Evolutionary conservation across 1,284 basidiomycete genomes (phyloP), one percentile per base, ranked within the genome.

Genomic region (Fomitopsis pinicola): DNA sequence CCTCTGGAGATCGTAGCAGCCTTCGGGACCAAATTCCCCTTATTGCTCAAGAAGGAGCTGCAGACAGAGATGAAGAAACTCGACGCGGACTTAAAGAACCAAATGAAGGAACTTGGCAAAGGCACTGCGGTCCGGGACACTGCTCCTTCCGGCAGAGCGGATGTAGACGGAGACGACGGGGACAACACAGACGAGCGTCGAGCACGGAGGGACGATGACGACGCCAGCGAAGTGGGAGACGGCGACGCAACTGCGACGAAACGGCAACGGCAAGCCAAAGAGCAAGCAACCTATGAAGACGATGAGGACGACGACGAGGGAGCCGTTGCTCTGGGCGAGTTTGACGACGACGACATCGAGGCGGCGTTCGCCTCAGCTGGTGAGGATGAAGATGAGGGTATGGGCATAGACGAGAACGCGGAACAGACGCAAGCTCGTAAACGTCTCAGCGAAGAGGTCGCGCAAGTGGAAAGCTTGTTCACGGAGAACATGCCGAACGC

Each of bases 11-110:
- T 99, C 62, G 82, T 97, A 56, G 77, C 82, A 19, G 82, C 85
- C 10, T 88, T 99, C 64, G 84, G 84, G 15, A 81, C 83, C 64
- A 88, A 84, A 57, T 98, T 99, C 76, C 91, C 95, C 5, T 78
- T 86, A n/a, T 83, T 83, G 42, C 78, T 99, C 67, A 94, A 91
- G 76, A 93, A 89, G 75, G 95, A 97, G 75, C 91, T 98, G 69
- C 78, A 87, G 62, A 76, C 80, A 50, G 97, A 98, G 79, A 85
- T 98, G 80, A 94, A 93, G 76, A 91, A 88, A 72, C 82, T 95
- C 38, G 87, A 90, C 65, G 87, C 89, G 58, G 91, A 97, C 71
- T 76, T 94, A 63, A 91, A 86, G 71, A 85, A 82, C 67, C 95
- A 98, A 75, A 87, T 90, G 66, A 78, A 84, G 15, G 86, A 91